Conservation (phyloP, 345 rosid species). For the Boechera divaricarpa region DNA sequence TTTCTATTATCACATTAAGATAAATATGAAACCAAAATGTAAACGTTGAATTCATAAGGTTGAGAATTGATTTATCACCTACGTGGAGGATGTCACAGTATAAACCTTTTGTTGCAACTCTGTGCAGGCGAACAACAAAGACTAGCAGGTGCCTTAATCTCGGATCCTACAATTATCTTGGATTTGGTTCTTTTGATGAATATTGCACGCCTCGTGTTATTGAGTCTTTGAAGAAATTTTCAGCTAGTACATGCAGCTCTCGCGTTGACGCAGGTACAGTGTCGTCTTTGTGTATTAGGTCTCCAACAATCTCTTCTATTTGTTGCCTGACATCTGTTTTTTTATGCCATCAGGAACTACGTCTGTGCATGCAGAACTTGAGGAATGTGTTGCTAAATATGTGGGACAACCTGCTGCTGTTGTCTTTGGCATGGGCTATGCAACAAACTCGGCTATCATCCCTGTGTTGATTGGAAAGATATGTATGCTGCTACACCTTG, state of each 20-base stretch:
- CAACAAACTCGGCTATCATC: constrained; percentile 82
- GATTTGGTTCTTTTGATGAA: constrained; percentile 95
- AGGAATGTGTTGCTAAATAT: constrained; percentile 80
- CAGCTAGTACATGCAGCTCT: constrained; percentile 85
- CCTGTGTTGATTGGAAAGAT: constrained; percentile 94
- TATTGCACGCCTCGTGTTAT: constrained; percentile 95
- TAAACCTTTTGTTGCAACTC: constrained; percentile 16
- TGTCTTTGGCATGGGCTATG: constrained; percentile 92
- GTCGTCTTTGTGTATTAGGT: constrained; percentile 4
- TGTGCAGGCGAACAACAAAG: constrained; percentile 76
- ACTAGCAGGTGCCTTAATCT: constrained; percentile 79
- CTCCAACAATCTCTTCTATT: neutral
- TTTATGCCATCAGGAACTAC: constrained; percentile 69
- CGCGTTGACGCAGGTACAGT: constrained; percentile 89
- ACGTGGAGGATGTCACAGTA: neutral
- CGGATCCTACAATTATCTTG: constrained; percentile 98
- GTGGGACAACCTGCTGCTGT: constrained; percentile 93
- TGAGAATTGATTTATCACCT: neutral
- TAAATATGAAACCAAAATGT: constrained; percentile 1
- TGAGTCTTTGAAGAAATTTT: constrained; percentile 70
- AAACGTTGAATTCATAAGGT: neutral
- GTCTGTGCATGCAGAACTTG: constrained; percentile 73
- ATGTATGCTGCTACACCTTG: constrained; percentile 35
- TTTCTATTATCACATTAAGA: neutral
- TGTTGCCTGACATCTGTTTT: constrained; percentile 22